Evolutionary conservation across 2,329 filamentous ascomycete species (phyloP).

Genomic region (Claviceps sorghi): DNA sequence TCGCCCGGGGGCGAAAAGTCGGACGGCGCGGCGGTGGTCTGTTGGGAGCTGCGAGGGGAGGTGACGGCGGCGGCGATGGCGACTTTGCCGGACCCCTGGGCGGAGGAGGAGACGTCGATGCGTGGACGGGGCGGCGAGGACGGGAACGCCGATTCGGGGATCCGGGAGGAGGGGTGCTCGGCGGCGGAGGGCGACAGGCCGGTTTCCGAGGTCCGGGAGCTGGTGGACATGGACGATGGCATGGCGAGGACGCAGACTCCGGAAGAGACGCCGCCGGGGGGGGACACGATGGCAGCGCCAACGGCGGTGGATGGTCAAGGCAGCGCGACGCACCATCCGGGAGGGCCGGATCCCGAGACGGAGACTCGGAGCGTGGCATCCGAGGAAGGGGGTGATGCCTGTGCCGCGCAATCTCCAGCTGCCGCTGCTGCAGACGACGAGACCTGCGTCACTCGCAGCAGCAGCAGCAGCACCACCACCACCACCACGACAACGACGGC

Average conservation of each 20-base stretch:
- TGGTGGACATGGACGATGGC: constrained; percentile 36
- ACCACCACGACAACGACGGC: background rate
- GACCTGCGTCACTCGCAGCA: background rate
- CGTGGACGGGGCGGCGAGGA: constrained; percentile 5
- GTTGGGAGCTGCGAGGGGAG: constrained; percentile 4
- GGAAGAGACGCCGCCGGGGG: background rate
- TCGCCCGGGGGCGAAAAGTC: constrained; percentile 3
- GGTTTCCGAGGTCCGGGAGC: constrained; percentile 32
- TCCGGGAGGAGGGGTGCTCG: constrained; percentile 10
- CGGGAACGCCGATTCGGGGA: constrained; percentile 17
- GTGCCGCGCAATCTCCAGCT: background rate
- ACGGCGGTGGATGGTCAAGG: background rate
- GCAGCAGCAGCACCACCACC: background rate
- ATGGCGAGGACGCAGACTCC: constrained; percentile 15
- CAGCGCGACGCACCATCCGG: background rate
- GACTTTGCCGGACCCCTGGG: constrained; percentile 17
- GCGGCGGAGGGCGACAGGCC: constrained; percentile 14
- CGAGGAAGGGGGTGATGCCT: background rate
- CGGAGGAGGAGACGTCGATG: constrained; percentile 4
- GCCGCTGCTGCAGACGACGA: background rate
- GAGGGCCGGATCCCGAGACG: background rate
- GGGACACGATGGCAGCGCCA: background rate
- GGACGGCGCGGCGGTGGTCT: constrained; percentile 19
- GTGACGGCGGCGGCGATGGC: constrained; percentile 9
- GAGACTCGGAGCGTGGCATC: background rate